Conservation (phyloP, 345 rosid genomes). For the Hevea brasiliensis region DNA sequence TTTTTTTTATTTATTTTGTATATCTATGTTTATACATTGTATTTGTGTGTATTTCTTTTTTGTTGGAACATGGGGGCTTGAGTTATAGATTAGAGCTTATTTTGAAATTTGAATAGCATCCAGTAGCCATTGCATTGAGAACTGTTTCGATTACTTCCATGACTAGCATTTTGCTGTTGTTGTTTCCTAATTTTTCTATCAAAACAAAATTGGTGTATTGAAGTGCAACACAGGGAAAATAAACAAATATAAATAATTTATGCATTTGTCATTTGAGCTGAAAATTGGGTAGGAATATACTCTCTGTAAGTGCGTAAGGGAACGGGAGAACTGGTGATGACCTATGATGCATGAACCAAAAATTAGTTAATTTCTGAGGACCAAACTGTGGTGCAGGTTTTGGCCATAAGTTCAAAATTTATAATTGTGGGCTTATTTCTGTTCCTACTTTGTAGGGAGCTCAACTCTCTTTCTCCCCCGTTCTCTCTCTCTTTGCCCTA, state of each 20-base stretch:
- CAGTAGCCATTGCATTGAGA: not conserved
- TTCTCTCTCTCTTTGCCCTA: not conserved
- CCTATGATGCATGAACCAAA: not conserved
- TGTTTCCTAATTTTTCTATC: not conserved
- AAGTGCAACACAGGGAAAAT: not conserved
- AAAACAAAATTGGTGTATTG: not conserved
- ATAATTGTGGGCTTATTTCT: too few species aligned
- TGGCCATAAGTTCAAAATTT: not conserved
- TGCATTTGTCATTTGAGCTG: not conserved
- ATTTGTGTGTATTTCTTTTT: not conserved
- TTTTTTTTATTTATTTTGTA: not conserved
- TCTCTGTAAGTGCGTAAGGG: too few species aligned
- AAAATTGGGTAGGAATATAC: too few species aligned
- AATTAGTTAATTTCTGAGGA: not conserved
- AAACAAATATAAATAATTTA: not conserved
- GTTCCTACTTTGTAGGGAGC: too few species aligned
- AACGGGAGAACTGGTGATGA: not conserved
- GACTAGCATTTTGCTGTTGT: not conserved
- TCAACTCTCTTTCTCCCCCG: too few species aligned
- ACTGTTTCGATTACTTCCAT: not conserved
- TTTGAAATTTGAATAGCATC: conserved; percentile 3
- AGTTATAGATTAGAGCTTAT: conserved; percentile 3
- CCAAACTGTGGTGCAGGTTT: not conserved
- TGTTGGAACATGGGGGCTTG: not conserved
- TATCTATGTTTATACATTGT: not conserved